Evolutionary conservation across 768 basidiomycete genomes (phyloP).

Genomic region (Leccinum arenicola): DNA sequence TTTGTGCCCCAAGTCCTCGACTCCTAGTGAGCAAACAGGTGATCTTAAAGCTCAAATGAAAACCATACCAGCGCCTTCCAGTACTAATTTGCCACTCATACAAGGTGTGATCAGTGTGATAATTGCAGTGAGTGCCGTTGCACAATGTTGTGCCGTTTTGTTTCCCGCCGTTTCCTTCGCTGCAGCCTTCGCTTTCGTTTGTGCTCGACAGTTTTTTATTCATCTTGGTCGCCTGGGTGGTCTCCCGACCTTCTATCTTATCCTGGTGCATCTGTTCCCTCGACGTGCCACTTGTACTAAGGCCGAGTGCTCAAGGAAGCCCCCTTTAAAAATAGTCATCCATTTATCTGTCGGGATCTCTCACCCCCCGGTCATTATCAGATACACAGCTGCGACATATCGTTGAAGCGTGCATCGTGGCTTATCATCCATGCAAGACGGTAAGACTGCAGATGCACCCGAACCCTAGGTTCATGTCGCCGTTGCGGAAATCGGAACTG

Average conservation of each 20-base stretch:
- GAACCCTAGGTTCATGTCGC: conserved; percentile 6
- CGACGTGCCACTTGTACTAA: background rate
- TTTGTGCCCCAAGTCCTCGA: too few species aligned
- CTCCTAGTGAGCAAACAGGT: too few species aligned
- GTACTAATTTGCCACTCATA: too few species aligned
- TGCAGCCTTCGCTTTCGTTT: too few species aligned
- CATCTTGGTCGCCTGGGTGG: too few species aligned
- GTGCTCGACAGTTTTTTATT: too few species aligned
- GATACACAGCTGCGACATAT: conserved; percentile 2
- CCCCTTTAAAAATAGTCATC: conserved; percentile 5
- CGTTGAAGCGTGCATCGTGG: conserved; percentile 3
- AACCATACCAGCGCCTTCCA: too few species aligned
- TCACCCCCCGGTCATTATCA: conserved; percentile 2
- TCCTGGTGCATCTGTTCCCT: background rate
- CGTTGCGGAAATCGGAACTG: background rate
- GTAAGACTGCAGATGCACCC: background rate
- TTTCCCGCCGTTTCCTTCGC: background rate
- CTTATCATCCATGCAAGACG: conserved; percentile 2
- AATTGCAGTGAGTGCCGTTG: background rate
- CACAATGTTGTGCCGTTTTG: background rate
- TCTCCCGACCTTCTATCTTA: background rate
- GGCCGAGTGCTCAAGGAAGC: background rate
- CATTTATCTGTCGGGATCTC: conserved; percentile 11
- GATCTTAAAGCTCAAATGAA: too few species aligned
- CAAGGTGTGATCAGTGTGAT: too few species aligned